Base-by-base conservation (phyloP, 2,329 filamentous ascomycete genomes). In the Rutstroemia sp. region DNA sequence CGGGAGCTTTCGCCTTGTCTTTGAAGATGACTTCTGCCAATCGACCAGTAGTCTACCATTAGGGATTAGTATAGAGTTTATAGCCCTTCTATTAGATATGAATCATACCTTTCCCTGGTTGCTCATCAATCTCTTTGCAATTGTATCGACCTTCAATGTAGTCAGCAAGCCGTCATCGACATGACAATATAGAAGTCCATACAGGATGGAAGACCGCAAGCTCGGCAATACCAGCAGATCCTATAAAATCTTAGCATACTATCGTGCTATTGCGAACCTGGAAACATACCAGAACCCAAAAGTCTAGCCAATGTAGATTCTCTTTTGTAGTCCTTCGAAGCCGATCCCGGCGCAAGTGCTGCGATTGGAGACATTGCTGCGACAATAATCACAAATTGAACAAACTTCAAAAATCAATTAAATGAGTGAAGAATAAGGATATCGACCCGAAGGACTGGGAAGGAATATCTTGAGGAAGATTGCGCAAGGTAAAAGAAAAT, bases 91-190 rank as follows among this genome's bases (percentile, higher is more conserved):
- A 5, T 41, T 19, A 18, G 19, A 21, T 7, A 5, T n/a, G n/a
- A n/a, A n/a, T n/a, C 41, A 3, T 62, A 88, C 82, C 76, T 79
- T 89, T 70, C 83, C 84, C 73, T 95, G 87, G 75, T 99, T 96
- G 83, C 91, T 96, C 94, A 99, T 99, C 75, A 99, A 83, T 66
- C 94, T 90, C 81, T 99, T 99, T 62, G 94, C 92, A 69, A 95
- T 96, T 51, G 94, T 99, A 76, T 99, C 94, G 72, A 99, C 90
- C 88, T 92, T 68, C 57, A 9, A 65, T 70, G 66, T 65, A 61
- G 59, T 71, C 63, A 64, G 63, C 59, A 58, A 49, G 25, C 18
- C 44, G 57, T 60, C 60, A 57, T 62, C 45, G 37, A 46, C 3
- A 21, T 10, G 47, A 19, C 19, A 30, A 30, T 52, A 38, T 25